phyloP scores from a whole-genome alignment of 192 early-diverging fungal genomes.

The Coemansia sp. region DNA sequence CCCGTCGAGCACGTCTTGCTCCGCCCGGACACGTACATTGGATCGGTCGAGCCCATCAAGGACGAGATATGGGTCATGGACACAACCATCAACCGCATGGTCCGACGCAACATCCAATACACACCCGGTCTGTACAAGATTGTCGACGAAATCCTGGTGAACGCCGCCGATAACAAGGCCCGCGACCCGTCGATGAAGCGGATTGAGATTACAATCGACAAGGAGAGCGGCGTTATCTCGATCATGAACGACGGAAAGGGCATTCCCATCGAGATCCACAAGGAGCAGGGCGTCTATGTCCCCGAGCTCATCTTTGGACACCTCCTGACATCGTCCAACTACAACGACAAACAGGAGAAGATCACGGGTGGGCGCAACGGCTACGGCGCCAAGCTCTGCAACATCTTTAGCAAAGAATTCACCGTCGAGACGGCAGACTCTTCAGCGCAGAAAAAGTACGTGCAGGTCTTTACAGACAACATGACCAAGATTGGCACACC shows the following conservation, averaged over 20 bases:
- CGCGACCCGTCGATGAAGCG: constrained; percentile 85
- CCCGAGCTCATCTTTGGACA: constrained; percentile 98
- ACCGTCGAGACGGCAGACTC: constrained; percentile 88
- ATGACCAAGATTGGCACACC: constrained; percentile 80
- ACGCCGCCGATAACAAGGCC: constrained; percentile 92
- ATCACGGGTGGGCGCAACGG: constrained; percentile 96
- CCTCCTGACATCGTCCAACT: constrained; percentile 94
- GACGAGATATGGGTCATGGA: constrained; percentile 86
- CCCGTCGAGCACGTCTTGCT: constrained; percentile 94
- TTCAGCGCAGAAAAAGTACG: constrained; percentile 64
- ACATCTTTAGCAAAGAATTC: constrained; percentile 95
- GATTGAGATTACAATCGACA: constrained; percentile 85
- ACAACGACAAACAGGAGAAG: constrained; percentile 93
- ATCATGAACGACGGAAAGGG: constrained; percentile 93
- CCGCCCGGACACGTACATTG: constrained; percentile 96
- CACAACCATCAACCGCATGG: constrained; percentile 56
- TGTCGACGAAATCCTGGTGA: constrained; percentile 97
- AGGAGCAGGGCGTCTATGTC: constrained; percentile 84
- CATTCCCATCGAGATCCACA: constrained; percentile 92
- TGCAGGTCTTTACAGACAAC: constrained; percentile 85
- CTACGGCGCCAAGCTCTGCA: constrained; percentile 90
- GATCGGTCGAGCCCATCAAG: constrained; percentile 79
- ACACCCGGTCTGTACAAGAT: constrained; percentile 97
- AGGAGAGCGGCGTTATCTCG: constrained; percentile 72
- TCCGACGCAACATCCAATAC: constrained; percentile 63